Percentiles rank a stretch among this genome's conserved stretches.
Evolutionary conservation across 148 eudicot genomes (phyloP).

Genomic region (Nepenthes mirabilis): DNA sequence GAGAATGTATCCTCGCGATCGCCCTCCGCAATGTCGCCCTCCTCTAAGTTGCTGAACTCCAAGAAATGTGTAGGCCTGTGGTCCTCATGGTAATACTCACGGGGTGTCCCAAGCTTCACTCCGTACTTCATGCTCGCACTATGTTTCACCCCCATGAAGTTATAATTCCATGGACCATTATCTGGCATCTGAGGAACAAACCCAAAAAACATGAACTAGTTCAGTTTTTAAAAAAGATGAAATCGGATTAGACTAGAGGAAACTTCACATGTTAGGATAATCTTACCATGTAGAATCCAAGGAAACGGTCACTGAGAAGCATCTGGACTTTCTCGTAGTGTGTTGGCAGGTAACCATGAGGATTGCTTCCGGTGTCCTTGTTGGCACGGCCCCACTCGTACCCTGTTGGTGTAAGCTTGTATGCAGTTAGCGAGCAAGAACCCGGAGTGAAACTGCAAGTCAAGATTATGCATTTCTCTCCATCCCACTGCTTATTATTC

Average conservation of each 20-base stretch:
- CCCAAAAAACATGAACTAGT: neutral
- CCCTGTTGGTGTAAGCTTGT: constrained; percentile 91
- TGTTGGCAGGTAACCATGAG: constrained; percentile 96
- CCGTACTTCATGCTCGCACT: constrained; percentile 76
- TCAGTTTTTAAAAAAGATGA: neutral
- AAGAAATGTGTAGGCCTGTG: constrained; percentile 91
- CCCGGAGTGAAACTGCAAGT: constrained; percentile 99
- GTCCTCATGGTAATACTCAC: constrained; percentile 86
- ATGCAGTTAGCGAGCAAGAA: constrained; percentile 93
- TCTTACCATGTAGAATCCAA: constrained; percentile 95
- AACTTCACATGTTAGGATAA: neutral
- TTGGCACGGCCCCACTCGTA: constrained; percentile 96
- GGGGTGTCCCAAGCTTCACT: constrained; percentile 78
- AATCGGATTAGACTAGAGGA: neutral
- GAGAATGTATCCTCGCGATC: constrained; percentile 81
- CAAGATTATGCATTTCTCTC: constrained; percentile 84
- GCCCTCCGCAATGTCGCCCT: constrained; percentile 64
- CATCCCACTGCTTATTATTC: constrained; percentile 95
- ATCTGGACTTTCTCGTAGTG: constrained; percentile 97
- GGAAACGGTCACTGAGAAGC: constrained; percentile 98
- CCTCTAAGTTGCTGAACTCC: constrained; percentile 89
- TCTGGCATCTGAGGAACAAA: constrained; percentile 51
- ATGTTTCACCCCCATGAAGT: constrained; percentile 98
- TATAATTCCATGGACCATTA: constrained; percentile 93
- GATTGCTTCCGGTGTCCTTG: constrained; percentile 78